Base-by-base conservation (phyloP, 129 eudicot species). In the Chrysanthemum makinoi region DNA sequence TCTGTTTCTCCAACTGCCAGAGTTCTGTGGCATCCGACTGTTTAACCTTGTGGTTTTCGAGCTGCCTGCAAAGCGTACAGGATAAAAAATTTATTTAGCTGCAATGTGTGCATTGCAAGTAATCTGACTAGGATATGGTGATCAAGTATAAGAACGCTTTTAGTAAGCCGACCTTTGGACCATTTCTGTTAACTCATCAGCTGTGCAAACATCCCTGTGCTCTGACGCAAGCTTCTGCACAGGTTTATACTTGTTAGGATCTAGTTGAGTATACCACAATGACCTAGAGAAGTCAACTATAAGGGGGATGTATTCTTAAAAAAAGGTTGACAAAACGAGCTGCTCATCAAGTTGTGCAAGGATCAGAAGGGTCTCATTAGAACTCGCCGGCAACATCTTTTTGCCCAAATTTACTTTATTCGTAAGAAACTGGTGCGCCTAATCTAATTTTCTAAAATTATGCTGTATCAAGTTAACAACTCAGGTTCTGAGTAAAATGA, bases 151-250 rank as follows among this genome's bases (percentile, higher is more conserved):
- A 26, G 46, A 39, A 39, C 9, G 9, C 46, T 6, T 39, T 39
- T 39, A 39, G 46, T 5, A 39, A 39, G 46, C 46, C 60, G 70
- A 77, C 76, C 81, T 6, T 54, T 77, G 77, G 28, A 55, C 51
- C 66, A 62, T 62, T n/a, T 62, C 66, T 39, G n/a, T 55, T 51
- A 77, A 57, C 50, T 69, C 76, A 63, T 62, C 65, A 48, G 81
- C 72, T 8, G 65, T 50, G 35, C 20, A 2, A 17, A 47, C 67
- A 24, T 54, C 28, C 66, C 33, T 64, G 55, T 54, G 64, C 72
- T 71, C 72, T 71, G 16, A 13, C 47, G 61, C 75, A 15, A 52
- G 76, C 51, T 77, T 66, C 81, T 70, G 81, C 22, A 51, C 12
- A 28, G n/a, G 22, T 12, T 24, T 35, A 33, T 28, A 24, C 70